Evolutionary conservation across 176 grass and related monocot genomes (phyloP), one percentile per base, ranked within the genome.

Genomic region (Hordeum vulgare): DNA sequence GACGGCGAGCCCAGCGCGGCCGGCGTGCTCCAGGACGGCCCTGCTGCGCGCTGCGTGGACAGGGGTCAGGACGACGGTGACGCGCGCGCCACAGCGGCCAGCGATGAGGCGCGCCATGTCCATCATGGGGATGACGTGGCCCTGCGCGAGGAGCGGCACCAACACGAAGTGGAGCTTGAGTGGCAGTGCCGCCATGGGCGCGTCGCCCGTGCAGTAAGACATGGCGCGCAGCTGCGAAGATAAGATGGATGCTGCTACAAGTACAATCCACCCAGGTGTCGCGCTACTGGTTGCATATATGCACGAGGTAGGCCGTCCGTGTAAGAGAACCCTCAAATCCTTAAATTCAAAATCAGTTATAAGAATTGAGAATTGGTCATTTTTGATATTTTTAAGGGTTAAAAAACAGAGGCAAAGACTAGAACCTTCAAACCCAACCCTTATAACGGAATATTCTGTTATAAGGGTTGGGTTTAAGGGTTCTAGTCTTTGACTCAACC

Each of bases 71-170:
- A 83, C 86, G n/a, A 94, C 18, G 31, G 81, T 94, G 60, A 79
- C 85, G 12, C 74, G 68, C 27, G 74, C 66, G 66, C 88, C 78
- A 21, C 31, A 14, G 40, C 42, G 78, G 8, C 79, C 25, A 13
- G 91, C 85, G 33, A 94, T 11, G 59, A 94, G 79, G 44, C 81
- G 68, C 18, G 85, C 91, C 66, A 94, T 75, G 79, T 94, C 85
- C 31, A 88, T 44, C 74, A 81, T 86, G 1, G 88, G 88, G 80
- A 94, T 88, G 23, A 91, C 14, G 82, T 94, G 91, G 41, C 91
- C 91, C 63, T 91, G 88, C 58, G 79, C 88, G 41, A 90, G 21
- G n/a, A 91, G 13, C 2, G 88, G 91, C 26, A 94, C 85, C 27
- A 94, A 28, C 45, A 90, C 79, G 57, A 94, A 91, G 83, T 91